A percentile compares a stretch with the other conserved stretches of the same genome.
Conservation (phyloP, 352 stramenopile species). For the Blastocystis sp. region DNA sequence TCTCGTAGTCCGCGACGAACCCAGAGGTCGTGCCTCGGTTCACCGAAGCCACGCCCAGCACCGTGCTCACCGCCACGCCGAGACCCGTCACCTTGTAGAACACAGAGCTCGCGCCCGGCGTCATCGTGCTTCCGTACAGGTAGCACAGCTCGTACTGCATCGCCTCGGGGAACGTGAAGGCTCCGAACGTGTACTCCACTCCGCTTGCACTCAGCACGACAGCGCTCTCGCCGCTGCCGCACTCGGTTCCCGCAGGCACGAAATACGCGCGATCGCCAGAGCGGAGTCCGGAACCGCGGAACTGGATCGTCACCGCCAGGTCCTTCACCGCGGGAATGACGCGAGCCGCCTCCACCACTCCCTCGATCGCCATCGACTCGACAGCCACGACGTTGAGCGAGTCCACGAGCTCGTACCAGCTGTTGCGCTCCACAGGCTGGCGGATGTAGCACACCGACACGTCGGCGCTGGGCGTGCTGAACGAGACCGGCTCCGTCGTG, state of each 20-base stretch:
- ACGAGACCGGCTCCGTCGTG: background rate
- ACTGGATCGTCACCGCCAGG: constrained; percentile 38
- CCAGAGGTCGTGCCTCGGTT: background rate
- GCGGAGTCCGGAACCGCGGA: constrained; percentile 30
- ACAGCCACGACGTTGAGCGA: constrained; percentile 18
- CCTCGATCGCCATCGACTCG: constrained; percentile 7
- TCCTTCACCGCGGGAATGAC: constrained; percentile 24
- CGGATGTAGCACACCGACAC: constrained; percentile 40
- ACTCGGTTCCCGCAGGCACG: background rate
- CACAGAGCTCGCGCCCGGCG: background rate
- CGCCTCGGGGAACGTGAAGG: constrained; percentile 13
- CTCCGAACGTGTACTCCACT: constrained; percentile 3
- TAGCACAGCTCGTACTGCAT: constrained; percentile 41
- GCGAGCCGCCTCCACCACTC: background rate
- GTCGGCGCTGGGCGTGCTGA: background rate
- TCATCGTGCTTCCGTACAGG: background rate
- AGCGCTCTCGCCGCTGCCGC: background rate
- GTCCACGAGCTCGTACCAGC: background rate
- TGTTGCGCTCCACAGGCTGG: constrained; percentile 18
- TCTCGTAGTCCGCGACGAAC: constrained; percentile 46
- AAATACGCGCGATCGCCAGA: constrained; percentile 29
- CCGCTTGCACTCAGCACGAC: background rate
- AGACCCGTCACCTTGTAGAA: constrained; percentile 6
- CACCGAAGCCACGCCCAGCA: background rate
- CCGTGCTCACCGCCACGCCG: background rate